phyloP scores from a whole-genome alignment of 164 flowering plant species.

The Nymphaea thermarum region DNA sequence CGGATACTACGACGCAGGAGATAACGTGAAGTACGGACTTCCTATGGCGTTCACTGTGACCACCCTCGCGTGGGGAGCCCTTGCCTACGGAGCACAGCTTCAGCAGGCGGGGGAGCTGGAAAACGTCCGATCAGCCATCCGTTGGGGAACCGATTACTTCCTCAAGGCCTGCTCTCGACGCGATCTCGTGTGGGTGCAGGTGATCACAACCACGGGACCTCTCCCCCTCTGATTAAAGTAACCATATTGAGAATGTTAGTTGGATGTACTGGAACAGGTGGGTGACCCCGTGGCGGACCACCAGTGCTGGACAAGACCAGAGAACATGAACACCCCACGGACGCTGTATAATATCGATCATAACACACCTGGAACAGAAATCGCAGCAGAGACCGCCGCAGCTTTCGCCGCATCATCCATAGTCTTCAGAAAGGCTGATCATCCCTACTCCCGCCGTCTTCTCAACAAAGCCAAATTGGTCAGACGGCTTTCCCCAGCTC shows the following conservation, averaged over 20 bases:
- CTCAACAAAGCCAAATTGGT: constrained; percentile 78
- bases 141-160: constrained; percentile 89
- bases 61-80: constrained; percentile 61
- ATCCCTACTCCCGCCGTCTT: constrained; percentile 42
- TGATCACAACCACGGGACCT: constrained; percentile 2
- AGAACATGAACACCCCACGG: constrained; percentile 72
- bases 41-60: constrained; percentile 94
- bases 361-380: constrained; percentile 61
- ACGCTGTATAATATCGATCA: constrained; percentile 44
- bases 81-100: constrained; percentile 33
- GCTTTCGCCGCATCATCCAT: constrained; percentile 84
- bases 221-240: neutral
- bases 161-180: constrained; percentile 38
- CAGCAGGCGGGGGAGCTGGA: constrained; percentile 46
- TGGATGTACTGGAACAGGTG: constrained; percentile 23
- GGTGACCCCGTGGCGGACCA: constrained; percentile 78
- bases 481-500: neutral
- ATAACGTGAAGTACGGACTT: constrained; percentile 80
- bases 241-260: too few species aligned
- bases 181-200: constrained; percentile 62
- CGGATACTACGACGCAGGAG: constrained; percentile 96
- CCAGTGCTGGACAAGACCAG: constrained; percentile 79
- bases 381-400: constrained; percentile 87
- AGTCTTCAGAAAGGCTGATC: constrained; percentile 37
- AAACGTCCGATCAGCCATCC: constrained; percentile 35